A percentile compares a stretch with the other conserved stretches of the same genome.
phyloP scores from a whole-genome alignment of 2,329 filamentous ascomycete species.

The Aspergillus sp. region DNA sequence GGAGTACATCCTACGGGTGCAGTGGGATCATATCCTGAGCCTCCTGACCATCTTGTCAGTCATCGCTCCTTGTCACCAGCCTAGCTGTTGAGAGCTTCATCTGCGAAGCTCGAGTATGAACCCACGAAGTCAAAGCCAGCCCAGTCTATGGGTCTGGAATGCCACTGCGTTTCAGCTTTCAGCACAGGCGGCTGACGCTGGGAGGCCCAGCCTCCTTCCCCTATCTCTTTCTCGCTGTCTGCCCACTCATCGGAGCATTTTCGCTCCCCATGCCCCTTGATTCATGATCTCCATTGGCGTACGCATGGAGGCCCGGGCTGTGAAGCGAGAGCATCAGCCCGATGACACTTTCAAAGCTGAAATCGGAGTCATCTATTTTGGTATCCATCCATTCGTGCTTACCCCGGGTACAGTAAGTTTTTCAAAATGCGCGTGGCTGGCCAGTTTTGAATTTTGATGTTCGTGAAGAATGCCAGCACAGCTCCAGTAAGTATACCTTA shows the following conservation, averaged over 20 bases:
- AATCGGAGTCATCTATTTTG: neutral
- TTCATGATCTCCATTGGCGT: slow-evolving; percentile 3
- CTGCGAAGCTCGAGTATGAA: neutral
- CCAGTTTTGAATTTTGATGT: neutral
- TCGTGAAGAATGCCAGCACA: neutral
- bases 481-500: neutral
- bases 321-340: neutral
- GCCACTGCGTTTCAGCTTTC: neutral
- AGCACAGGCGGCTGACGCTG: neutral
- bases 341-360: neutral
- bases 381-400: no score
- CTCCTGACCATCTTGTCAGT: neutral
- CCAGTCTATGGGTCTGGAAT: neutral
- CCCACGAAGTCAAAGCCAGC: neutral
- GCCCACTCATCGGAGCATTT: neutral
- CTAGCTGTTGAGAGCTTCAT: neutral
- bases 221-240: neutral
- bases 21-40: neutral
- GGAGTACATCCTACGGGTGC: neutral
- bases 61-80: neutral
- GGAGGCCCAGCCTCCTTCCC: neutral
- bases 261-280: slow-evolving; percentile 2
- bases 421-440: neutral
- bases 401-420: neutral
- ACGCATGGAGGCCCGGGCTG: neutral